These are phyloP conservation scores for Saprolegnia diclina DNA, from an alignment of 352 stramenopile species.

Conservation along the genomic window DNA sequence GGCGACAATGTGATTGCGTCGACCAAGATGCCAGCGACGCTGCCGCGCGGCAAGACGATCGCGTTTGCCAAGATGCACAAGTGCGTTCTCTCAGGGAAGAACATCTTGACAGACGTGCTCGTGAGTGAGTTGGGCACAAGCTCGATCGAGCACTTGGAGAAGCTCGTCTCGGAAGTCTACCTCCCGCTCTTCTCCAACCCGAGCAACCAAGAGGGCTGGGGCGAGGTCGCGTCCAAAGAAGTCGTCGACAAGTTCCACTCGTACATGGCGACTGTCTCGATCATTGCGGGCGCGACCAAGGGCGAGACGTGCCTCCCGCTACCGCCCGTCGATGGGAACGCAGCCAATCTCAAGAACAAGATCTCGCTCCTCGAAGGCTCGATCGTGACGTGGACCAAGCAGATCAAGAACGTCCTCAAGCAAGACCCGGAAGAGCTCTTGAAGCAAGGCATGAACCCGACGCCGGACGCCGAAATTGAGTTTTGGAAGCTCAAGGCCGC, in stretches of 20 bases:
- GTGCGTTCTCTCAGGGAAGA: slow-evolving; percentile 66
- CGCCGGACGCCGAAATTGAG: slow-evolving; percentile 94
- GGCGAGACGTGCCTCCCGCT: slow-evolving; percentile 96
- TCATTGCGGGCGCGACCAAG: slow-evolving; percentile 95
- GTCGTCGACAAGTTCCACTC: slow-evolving; percentile 96
- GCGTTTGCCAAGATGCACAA: slow-evolving; percentile 90
- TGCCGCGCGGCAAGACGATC: slow-evolving; percentile 87
- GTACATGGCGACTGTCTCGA: slow-evolving; percentile 94
- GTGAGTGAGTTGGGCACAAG: slow-evolving; percentile 82
- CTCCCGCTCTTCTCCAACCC: slow-evolving; percentile 94
- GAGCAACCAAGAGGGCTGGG: slow-evolving; percentile 93
- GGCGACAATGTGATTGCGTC: slow-evolving; percentile 79
- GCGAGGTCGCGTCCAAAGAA: slow-evolving; percentile 94
- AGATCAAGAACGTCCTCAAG: slow-evolving; percentile 98
- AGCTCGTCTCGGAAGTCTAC: slow-evolving; percentile 92
- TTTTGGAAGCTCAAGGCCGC: slow-evolving; percentile 98
- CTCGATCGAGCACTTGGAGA: slow-evolving; percentile 94
- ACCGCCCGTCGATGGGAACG: slow-evolving; percentile 85
- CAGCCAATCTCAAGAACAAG: slow-evolving; percentile 81
- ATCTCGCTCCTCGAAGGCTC: slow-evolving; percentile 96
- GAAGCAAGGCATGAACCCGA: slow-evolving; percentile 95
- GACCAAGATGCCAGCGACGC: slow-evolving; percentile 81
- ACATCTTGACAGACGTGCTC: slow-evolving; percentile 83
- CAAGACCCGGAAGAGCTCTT: slow-evolving; percentile 95
- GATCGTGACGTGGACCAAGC: slow-evolving; percentile 99